Percentiles rank a stretch among this genome's conserved stretches.
phyloP scores from a whole-genome alignment of 228 moss, liverwort and hornwort genomes.

The Sphagnum magellanicum region DNA sequence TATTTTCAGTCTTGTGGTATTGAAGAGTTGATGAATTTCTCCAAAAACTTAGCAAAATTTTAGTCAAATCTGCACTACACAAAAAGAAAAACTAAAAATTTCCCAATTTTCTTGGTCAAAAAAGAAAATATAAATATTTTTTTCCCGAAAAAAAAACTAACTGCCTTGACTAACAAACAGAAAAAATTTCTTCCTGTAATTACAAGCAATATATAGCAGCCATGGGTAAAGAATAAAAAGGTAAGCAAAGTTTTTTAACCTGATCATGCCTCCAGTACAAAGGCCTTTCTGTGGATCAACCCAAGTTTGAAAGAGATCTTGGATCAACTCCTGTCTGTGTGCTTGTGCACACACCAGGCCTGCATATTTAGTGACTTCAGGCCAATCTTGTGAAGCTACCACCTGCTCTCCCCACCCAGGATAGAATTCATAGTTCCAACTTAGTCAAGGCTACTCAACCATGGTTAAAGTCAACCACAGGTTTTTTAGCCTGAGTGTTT shows the following conservation, averaged over 20 bases:
- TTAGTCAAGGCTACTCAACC: neutral
- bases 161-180: no score
- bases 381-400: conserved; percentile 99
- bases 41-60: no score
- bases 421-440: neutral
- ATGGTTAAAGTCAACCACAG: neutral
- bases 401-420: conserved; percentile 31
- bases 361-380: conserved; percentile 97
- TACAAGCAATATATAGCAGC: no score
- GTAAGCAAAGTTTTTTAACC: conserved; percentile 19
- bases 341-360: conserved; percentile 96
- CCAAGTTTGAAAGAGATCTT: conserved; percentile 87
- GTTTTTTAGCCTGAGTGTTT: neutral
- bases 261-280: conserved; percentile 96
- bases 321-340: conserved; percentile 90
- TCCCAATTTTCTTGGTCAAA: no score
- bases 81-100: no score
- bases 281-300: conserved; percentile 84
- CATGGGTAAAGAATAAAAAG: no score
- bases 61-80: no score
- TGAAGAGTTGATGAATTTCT: no score
- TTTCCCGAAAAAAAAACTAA: no score
- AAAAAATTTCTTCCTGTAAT: no score
- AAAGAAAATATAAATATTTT: no score
- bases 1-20: no score